Evolutionary conservation across 164 flowering plant genomes (phyloP), one percentile per base, ranked within the genome.

Genomic region (Akebia trifoliata): DNA sequence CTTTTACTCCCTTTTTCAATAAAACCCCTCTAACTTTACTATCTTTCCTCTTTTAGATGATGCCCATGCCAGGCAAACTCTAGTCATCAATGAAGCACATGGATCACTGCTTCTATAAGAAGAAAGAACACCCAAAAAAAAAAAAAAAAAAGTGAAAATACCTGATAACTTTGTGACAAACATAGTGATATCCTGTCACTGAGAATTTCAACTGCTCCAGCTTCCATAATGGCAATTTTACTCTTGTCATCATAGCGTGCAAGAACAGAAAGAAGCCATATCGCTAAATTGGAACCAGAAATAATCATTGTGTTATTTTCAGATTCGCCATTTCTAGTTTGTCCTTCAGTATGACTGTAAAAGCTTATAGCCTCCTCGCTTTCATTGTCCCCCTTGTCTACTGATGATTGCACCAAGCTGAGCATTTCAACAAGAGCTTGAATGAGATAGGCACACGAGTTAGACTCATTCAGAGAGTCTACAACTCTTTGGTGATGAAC

Each of bases 201-300:
- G 40, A 93, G 79, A 58, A 85, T 79, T 74, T 93, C 99, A 77
- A 93, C 62, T 32, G 87, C 93, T 64, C 90, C 97, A 64, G 93
- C 85, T 65, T 93, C 99, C 99, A 93, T 76, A 32, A 90, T 79
- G 44, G 65, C 74, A 66, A 40, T 32, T 75, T 69, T 93, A 68
- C 81, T 79, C 62, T 72, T 84, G 49, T 78, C 83, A 71, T 90
- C 87, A 66, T 80, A 81, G 56, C 89, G 83, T 21, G 97, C 88
- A 67, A 93, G 85, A 43, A 78, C 56, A 39, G 86, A 79, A 31
- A 93, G 95, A 24, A 93, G 72, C 97, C 96, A 93, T 59, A 79
- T 68, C 42, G 92, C 86, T 32, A 79, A 54, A 68, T 79, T 76
- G 31, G 67, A 70, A 62, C 96, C 96, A 76, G 59, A 64, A 49